Evolutionary conservation across 164 flowering plant species (phyloP).

Genomic region (Aristolochia californica): DNA sequence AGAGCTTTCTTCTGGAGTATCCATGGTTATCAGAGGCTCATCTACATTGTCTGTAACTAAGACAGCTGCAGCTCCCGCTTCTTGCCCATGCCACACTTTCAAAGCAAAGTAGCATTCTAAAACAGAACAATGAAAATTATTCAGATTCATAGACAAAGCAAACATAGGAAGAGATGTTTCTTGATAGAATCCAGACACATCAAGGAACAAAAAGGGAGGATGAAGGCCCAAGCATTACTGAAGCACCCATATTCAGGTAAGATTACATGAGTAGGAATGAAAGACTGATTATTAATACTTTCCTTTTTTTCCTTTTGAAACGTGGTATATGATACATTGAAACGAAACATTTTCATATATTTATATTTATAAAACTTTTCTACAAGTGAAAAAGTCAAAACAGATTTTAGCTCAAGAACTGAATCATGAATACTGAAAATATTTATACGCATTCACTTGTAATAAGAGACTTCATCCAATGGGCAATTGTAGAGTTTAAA

Average conservation of each 20-base stretch:
- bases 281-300: not conserved
- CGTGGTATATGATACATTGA: too few relatives aligned
- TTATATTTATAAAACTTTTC: too few relatives aligned
- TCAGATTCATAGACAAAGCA: not conserved
- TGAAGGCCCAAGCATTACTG: not conserved
- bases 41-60: constrained; percentile 65
- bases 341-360: too few relatives aligned
- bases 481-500: too few relatives aligned
- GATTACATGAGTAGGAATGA: not conserved
- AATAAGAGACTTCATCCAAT: too few relatives aligned
- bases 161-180: not conserved
- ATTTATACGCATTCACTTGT: too few relatives aligned
- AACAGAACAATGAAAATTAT: constrained; percentile 1
- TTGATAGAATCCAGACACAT: not conserved
- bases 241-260: not conserved
- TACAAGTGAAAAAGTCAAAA: too few relatives aligned
- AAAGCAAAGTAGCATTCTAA: constrained; percentile 79
- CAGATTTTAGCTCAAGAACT: too few relatives aligned
- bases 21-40: constrained; percentile 90
- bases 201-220: not conserved
- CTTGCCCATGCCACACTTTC: constrained; percentile 86
- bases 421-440: too few relatives aligned
- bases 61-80: constrained; percentile 93
- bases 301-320: too few relatives aligned
- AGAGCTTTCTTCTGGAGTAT: constrained; percentile 58